Evolutionary conservation across 345 rosid genomes (phyloP), one percentile per base, ranked within the genome.

Genomic region (Populus deltoides): DNA sequence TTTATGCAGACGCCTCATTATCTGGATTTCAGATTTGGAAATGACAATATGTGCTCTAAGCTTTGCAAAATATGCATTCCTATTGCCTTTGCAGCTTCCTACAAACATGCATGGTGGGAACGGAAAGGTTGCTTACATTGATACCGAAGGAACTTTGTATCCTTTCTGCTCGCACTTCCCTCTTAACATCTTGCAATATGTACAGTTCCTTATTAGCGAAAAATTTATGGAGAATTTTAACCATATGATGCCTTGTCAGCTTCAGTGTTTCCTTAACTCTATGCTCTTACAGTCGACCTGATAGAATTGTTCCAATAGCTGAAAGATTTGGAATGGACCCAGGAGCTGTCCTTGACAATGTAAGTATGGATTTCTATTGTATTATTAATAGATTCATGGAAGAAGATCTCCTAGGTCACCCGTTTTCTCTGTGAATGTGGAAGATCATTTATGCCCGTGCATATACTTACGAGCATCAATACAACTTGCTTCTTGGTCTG

Each of bases 311-410:
- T 63, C 92, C 93, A 22, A 89, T 96, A 79, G 98, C 98, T 73
- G 98, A 96, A 88, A 92, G 99, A 86, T 96, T 96, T 87, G 97
- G 98, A 84, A 92, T 93, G 99, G 97, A 95, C 77, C 90, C 94
- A 68, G 91, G 90, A 81, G 97, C 99, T 36, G 99, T 96, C 79
- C 97, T 93, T 78, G 99, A 93, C 86, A 93, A 96, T 81, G 97
- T 90, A 84, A 80, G 86, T 57, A 43, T 71, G 31, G 55, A 73
- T 57, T 68, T 47, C 39, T 27, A 25, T n/a, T 55, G 33, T 10
- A 72, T 62, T 16, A 20, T 20, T 57, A 55, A 55, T 77, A 25
- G 13, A 16, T 16, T 12, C 8, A 65, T 6, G 41, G 61, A 79
- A 77, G 71, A 15, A 72, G 12, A 41, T 3, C n/a, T 70, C 8